Evolutionary conservation across 768 basidiomycete species (phyloP).

Genomic region (Amanita pallidorosea): DNA sequence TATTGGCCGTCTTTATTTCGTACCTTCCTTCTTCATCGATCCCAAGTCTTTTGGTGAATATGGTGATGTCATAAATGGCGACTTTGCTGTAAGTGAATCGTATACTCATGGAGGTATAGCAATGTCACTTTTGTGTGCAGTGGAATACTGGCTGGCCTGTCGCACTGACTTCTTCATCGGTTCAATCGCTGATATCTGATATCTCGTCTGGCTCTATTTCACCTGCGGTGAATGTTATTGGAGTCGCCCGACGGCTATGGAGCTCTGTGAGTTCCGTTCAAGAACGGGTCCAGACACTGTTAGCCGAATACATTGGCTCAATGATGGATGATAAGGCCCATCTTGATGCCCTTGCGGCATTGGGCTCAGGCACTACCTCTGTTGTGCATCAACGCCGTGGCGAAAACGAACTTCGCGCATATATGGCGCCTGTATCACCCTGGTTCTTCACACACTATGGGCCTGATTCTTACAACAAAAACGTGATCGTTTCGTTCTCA

Average conservation of each 20-base stretch:
- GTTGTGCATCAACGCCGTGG: slow-evolving; percentile 14
- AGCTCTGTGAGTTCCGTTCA: slow-evolving; percentile 5
- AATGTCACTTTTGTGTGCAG: slow-evolving; percentile 19
- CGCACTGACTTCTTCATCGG: slow-evolving; percentile 36
- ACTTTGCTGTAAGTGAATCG: slow-evolving; percentile 38
- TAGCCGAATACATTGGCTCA: slow-evolving; percentile 32
- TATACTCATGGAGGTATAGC: neutral
- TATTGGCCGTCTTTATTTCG: slow-evolving; percentile 43
- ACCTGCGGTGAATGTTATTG: neutral
- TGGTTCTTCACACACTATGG: slow-evolving; percentile 80
- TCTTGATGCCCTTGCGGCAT: slow-evolving; percentile 27
- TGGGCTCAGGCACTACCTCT: slow-evolving; percentile 7
- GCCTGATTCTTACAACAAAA: slow-evolving; percentile 58
- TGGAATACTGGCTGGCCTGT: slow-evolving; percentile 81
- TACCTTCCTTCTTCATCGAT: slow-evolving; percentile 62
- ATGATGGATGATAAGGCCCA: slow-evolving; percentile 46
- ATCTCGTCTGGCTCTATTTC: slow-evolving; percentile 3
- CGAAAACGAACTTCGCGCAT: slow-evolving; percentile 18
- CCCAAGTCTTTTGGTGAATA: slow-evolving; percentile 37
- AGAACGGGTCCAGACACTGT: slow-evolving; percentile 11
- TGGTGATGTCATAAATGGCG: slow-evolving; percentile 40
- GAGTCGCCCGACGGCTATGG: neutral
- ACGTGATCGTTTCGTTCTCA: slow-evolving; percentile 21
- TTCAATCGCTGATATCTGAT: slow-evolving; percentile 13
- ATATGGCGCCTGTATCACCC: slow-evolving; percentile 52